Evolutionary conservation across 805 yeast species (phyloP).

Genomic region (Barnettozyma sp.): DNA sequence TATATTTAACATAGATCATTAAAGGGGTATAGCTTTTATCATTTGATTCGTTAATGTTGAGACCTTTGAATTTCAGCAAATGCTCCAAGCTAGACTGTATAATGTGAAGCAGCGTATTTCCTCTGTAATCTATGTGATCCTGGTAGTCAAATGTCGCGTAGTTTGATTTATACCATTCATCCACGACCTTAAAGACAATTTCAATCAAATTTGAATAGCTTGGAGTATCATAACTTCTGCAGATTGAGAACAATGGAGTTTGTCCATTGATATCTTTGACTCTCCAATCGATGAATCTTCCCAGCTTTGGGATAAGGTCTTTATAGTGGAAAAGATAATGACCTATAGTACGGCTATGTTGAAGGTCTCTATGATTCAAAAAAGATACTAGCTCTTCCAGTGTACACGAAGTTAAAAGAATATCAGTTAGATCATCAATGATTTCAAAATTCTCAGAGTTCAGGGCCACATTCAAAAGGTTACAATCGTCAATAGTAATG

Average conservation of each 20-base stretch:
- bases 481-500: constrained; percentile 44
- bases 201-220: constrained; percentile 46
- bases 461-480: constrained; percentile 57
- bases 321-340: constrained; percentile 63
- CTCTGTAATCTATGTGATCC: constrained; percentile 65
- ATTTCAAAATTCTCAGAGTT: constrained; percentile 43
- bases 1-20: constrained; percentile 62
- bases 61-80: constrained; percentile 30
- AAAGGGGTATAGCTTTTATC: constrained; percentile 58
- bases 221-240: constrained; percentile 75
- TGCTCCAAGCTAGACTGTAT: constrained; percentile 43
- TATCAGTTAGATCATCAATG: constrained; percentile 38
- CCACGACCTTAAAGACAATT: constrained; percentile 38
- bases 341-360: constrained; percentile 54
- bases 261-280: constrained; percentile 56
- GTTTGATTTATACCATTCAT: constrained; percentile 34
- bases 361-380: constrained; percentile 42
- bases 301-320: constrained; percentile 45
- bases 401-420: constrained; percentile 37
- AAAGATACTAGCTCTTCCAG: constrained; percentile 41
- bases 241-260: constrained; percentile 71
- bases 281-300: constrained; percentile 62
- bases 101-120: constrained; percentile 74
- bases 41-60: constrained; percentile 58
- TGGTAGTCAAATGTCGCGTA: constrained; percentile 35